Evolutionary conservation across 441 rosid genomes (phyloP).

Genomic region (Sinapis alba): DNA sequence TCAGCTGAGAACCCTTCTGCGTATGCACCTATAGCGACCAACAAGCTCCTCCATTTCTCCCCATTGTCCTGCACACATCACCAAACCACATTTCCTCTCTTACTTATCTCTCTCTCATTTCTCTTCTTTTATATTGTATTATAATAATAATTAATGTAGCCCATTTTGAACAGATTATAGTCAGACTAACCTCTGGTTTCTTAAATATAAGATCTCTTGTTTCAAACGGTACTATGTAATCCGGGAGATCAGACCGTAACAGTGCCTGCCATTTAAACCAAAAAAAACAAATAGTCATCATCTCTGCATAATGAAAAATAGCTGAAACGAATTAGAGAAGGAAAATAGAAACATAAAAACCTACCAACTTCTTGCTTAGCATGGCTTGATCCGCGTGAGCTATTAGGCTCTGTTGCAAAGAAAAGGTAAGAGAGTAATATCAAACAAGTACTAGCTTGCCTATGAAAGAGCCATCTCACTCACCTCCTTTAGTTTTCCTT

Average conservation of each 20-base stretch:
- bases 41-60: constrained; percentile 72
- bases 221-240: constrained; percentile 85
- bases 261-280: constrained; percentile 64
- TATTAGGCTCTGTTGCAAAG: constrained; percentile 52
- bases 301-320: constrained; percentile 1
- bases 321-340: neutral
- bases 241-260: constrained; percentile 85
- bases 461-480: constrained; percentile 12
- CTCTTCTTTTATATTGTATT: no score
- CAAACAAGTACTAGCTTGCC: constrained; percentile 7
- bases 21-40: constrained; percentile 69
- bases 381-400: constrained; percentile 66
- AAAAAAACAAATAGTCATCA: neutral
- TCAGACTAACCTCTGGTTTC: constrained; percentile 81
- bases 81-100: constrained; percentile 11
- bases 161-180: neutral
- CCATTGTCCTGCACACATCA: constrained; percentile 70
- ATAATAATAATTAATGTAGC: neutral
- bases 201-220: constrained; percentile 62
- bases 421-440: neutral
- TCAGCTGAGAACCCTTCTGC: constrained; percentile 95
- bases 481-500: constrained; percentile 67
- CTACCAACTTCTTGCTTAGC: constrained; percentile 84
- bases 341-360: neutral
- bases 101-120: neutral